Conservation (phyloP, 2,329 filamentous ascomycete genomes). For the Colletotrichum acutatum region DNA sequence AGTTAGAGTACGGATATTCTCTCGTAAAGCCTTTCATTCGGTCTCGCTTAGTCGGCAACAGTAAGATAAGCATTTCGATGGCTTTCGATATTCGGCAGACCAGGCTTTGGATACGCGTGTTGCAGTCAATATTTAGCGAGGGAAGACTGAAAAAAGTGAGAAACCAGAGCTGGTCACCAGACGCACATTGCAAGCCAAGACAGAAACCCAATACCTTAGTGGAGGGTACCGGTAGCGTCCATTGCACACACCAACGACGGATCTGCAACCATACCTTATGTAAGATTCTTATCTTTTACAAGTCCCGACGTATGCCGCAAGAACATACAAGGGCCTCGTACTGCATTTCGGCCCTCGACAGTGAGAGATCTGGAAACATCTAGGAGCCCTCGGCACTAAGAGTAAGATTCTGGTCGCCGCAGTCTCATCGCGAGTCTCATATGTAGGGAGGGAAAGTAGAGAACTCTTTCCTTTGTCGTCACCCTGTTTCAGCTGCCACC, state of each 20-base stretch:
- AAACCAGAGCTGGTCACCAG: background rate
- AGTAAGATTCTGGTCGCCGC: background rate
- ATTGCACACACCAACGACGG: background rate
- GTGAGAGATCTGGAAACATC: background rate
- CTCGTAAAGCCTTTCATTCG: background rate
- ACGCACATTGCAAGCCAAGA: background rate
- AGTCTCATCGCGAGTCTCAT: background rate
- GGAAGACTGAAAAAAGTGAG: background rate
- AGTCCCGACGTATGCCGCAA: background rate
- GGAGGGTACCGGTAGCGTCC: background rate
- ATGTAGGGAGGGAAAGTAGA: background rate
- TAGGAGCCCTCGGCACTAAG: background rate
- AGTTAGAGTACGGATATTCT: background rate
- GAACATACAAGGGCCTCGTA: background rate
- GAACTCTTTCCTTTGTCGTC: background rate
- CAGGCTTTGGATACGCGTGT: background rate
- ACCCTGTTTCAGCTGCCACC: background rate
- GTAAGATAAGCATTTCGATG: background rate
- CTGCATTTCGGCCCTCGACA: background rate
- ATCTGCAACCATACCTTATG: background rate
- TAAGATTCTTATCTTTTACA: background rate
- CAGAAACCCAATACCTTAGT: background rate
- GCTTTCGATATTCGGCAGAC: background rate
- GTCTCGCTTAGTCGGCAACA: background rate
- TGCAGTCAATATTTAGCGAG: background rate